These are phyloP conservation scores for Termitomyces sp. DNA, from an alignment of 768 basidiomycete species.

Conservation along the genomic window DNA sequence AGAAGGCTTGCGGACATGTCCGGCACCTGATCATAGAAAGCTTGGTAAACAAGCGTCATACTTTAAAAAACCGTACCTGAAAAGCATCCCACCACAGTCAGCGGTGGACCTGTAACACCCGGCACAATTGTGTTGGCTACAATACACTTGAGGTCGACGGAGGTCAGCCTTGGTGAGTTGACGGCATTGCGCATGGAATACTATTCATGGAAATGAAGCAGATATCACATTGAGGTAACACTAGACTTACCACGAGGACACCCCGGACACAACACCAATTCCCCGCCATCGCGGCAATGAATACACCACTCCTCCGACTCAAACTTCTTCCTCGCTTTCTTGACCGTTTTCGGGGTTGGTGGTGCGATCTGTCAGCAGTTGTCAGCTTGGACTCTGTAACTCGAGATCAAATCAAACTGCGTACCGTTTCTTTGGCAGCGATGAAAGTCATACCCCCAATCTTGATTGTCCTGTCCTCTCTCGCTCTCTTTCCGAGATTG, in stretches of 20 bases:
- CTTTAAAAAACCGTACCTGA: constrained; percentile 32
- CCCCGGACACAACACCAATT: constrained; percentile 37
- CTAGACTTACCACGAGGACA: constrained; percentile 49
- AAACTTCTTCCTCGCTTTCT: constrained; percentile 29
- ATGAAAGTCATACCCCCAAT: constrained; percentile 25
- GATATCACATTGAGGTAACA: neutral
- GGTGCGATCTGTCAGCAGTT: constrained; percentile 11
- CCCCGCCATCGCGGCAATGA: constrained; percentile 55
- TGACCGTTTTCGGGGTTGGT: constrained; percentile 14
- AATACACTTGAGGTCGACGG: constrained; percentile 23
- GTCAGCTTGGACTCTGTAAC: neutral
- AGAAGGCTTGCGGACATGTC: constrained; percentile 55
- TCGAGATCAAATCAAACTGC: neutral
- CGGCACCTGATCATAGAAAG: constrained; percentile 37
- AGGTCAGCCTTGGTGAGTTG: constrained; percentile 30
- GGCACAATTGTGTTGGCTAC: constrained; percentile 48
- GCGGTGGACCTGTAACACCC: constrained; percentile 37
- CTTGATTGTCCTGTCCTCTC: constrained; percentile 32
- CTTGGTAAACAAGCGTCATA: neutral
- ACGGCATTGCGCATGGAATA: constrained; percentile 49
- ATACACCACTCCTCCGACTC: constrained; percentile 58
- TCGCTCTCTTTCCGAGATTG: constrained; percentile 39
- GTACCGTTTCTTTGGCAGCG: constrained; percentile 15
- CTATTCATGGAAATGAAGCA: constrained; percentile 21
- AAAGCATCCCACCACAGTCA: constrained; percentile 54